Percentiles rank a stretch among this genome's conserved stretches.
These are phyloP conservation scores for Alternaria sp. DNA, from an alignment of 2,329 filamentous ascomycete genomes.

Conservation along the genomic window DNA sequence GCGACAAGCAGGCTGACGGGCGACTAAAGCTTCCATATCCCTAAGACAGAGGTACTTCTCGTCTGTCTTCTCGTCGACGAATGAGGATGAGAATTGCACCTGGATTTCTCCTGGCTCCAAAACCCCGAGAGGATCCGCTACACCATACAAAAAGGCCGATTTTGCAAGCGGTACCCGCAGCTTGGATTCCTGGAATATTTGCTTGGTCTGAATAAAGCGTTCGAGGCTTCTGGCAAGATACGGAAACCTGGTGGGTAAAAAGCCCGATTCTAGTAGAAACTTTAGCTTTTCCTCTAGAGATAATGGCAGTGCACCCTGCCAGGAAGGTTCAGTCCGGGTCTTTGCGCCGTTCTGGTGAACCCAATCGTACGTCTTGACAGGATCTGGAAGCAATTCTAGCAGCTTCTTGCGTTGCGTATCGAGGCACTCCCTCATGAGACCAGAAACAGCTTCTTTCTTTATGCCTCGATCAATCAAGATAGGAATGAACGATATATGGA, in stretches of 20 bases:
- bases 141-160: slow-evolving; percentile 71
- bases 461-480: slow-evolving; percentile 70
- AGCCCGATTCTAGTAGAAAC: slow-evolving; percentile 59
- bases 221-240: slow-evolving; percentile 61
- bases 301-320: slow-evolving; percentile 39
- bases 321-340: slow-evolving; percentile 32
- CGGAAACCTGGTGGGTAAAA: slow-evolving; percentile 59
- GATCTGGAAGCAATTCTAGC: slow-evolving; percentile 60
- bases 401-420: slow-evolving; percentile 62
- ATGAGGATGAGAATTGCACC: slow-evolving; percentile 70
- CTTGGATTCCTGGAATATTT: slow-evolving; percentile 62
- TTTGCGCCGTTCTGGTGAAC: slow-evolving; percentile 51
- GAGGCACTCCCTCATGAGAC: slow-evolving; percentile 61
- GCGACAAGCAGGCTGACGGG: slow-evolving; percentile 73
- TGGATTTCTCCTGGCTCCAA: slow-evolving; percentile 73
- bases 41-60: slow-evolving; percentile 64
- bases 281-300: slow-evolving; percentile 37
- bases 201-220: slow-evolving; percentile 61
- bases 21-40: slow-evolving; percentile 69
- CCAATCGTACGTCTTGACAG: slow-evolving; percentile 61
- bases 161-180: slow-evolving; percentile 68
- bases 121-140: slow-evolving; percentile 70
- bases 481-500: slow-evolving; percentile 75
- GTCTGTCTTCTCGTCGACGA: slow-evolving; percentile 62
- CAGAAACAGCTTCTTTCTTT: slow-evolving; percentile 55